Evolutionary conservation across 331 rosid species (phyloP).

Genomic region (Acacia concinna): DNA sequence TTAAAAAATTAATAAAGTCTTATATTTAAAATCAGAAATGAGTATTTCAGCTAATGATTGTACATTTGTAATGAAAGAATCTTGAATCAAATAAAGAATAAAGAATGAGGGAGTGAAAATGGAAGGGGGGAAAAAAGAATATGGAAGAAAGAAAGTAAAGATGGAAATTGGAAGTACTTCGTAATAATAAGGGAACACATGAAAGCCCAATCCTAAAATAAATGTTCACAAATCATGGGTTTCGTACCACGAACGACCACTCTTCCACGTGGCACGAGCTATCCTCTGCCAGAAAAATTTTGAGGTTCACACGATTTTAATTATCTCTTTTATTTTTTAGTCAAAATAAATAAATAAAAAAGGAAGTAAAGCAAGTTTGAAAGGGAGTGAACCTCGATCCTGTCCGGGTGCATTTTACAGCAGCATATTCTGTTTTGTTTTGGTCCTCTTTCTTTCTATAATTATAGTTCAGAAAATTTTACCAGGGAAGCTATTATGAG

Average conservation of each 20-base stretch:
- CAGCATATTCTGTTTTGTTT: neutral
- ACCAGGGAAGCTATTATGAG: neutral
- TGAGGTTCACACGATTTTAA: neutral
- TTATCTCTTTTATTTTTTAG: neutral
- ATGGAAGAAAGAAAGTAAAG: neutral
- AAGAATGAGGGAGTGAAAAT: neutral
- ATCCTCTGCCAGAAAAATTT: neutral
- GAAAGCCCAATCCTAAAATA: neutral
- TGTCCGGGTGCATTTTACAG: neutral
- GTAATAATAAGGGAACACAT: neutral
- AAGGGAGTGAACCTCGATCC: neutral
- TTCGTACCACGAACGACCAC: neutral
- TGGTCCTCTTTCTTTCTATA: neutral
- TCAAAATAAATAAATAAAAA: neutral
- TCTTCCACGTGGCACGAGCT: slow-evolving; percentile 41
- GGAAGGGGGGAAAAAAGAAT: too few relatives aligned
- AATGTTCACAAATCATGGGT: neutral
- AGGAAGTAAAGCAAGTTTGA: neutral
- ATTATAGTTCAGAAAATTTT: neutral
- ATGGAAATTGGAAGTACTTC: neutral
- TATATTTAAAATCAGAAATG: too few relatives aligned
- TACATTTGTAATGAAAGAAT: too few relatives aligned
- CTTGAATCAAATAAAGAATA: neutral
- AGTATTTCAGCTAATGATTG: too few relatives aligned
- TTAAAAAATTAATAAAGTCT: too few relatives aligned